These are phyloP conservation scores for Nemania diffusa DNA, from an alignment of 2,329 filamentous ascomycete species.

Conservation along the genomic window DNA sequence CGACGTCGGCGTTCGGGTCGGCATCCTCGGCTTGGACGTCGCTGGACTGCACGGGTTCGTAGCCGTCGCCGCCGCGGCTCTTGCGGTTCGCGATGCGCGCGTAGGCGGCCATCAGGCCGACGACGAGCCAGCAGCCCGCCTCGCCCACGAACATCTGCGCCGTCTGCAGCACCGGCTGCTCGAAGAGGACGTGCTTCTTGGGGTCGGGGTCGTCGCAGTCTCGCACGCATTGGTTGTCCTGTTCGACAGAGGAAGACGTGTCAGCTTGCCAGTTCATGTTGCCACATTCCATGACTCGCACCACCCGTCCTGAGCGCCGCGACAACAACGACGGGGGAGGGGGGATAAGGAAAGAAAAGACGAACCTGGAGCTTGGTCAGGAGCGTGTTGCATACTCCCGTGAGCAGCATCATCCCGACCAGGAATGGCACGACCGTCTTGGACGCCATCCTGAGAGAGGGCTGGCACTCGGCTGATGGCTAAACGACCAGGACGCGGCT, in stretches of 20 bases:
- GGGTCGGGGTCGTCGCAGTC: conserved; percentile 81
- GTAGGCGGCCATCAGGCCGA: conserved; percentile 76
- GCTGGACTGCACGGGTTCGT: conserved; percentile 69
- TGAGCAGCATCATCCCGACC: conserved; percentile 95
- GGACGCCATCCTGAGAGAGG: conserved; percentile 69
- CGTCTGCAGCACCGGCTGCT: conserved; percentile 96
- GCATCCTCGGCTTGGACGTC: conserved; percentile 57
- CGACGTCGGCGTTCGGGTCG: conserved; percentile 59
- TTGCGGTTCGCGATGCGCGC: conserved; percentile 62
- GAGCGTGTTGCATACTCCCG: conserved; percentile 95
- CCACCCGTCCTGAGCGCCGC: neutral
- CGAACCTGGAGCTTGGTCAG: conserved; percentile 94
- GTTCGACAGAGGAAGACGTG: conserved; percentile 7
- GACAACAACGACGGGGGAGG: no score
- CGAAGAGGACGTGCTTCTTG: conserved; percentile 77
- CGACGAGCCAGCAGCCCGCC: conserved; percentile 93
- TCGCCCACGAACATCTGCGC: conserved; percentile 98
- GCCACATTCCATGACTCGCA: neutral
- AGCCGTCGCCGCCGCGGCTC: conserved; percentile 63
- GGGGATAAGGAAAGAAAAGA: conserved; percentile 1
- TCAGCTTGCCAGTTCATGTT: conserved; percentile 12
- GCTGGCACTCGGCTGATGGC: neutral
- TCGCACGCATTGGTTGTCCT: conserved; percentile 97
- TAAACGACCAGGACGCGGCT: conserved; percentile 10
- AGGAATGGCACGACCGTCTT: conserved; percentile 81